These are phyloP conservation scores for Solanum appendiculatum DNA, from an alignment of 257 asterid genomes.

Conservation along the genomic window DNA sequence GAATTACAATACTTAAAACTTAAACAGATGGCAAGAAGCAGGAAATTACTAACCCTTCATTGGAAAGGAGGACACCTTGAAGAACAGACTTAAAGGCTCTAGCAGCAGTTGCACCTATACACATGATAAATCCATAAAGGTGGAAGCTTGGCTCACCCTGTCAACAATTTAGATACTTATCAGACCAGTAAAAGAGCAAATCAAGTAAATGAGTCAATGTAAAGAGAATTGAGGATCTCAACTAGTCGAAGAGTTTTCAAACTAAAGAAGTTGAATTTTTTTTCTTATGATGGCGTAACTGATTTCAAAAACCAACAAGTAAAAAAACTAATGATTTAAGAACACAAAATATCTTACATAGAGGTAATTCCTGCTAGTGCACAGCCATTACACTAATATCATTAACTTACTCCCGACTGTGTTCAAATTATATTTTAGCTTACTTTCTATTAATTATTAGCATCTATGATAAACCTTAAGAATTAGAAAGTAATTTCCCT, in stretches of 20 bases:
- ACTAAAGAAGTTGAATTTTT: neutral
- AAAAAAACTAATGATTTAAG: neutral
- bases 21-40: neutral
- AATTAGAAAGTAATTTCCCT: neutral
- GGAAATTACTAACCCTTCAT: constrained; percentile 20
- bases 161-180: neutral
- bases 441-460: neutral
- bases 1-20: neutral
- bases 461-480: neutral
- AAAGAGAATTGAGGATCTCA: neutral
- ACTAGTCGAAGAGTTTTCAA: neutral
- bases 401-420: neutral
- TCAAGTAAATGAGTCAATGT: neutral
- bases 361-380: neutral
- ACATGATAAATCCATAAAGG: constrained; percentile 31
- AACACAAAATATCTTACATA: neutral
- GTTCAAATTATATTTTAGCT: neutral
- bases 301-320: neutral
- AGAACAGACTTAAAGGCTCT: constrained; percentile 29
- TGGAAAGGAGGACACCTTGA: constrained; percentile 28
- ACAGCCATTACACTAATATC: neutral
- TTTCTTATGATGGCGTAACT: neutral
- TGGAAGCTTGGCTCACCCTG: constrained; percentile 35
- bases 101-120: constrained; percentile 28
- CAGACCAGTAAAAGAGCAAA: neutral